Conservation (phyloP, 2,329 filamentous ascomycete genomes). For the Whalleya microplaca region DNA sequence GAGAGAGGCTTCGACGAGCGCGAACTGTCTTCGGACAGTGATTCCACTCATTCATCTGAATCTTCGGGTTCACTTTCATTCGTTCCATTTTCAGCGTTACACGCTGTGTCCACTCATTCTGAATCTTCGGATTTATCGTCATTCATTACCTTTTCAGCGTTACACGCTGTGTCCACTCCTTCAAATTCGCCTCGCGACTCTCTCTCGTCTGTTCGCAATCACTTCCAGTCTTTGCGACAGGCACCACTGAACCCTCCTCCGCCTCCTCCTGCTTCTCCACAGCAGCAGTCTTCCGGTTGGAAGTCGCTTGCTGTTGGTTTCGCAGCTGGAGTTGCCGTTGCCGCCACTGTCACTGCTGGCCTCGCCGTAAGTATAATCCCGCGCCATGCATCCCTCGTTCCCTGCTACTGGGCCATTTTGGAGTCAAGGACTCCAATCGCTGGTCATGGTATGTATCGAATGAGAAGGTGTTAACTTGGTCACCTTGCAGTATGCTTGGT, state of each 20-base stretch:
- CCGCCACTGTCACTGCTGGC: constrained; percentile 19
- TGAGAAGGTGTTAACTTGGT: background rate
- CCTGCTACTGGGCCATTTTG: background rate
- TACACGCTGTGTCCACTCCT: background rate
- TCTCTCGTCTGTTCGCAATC: background rate
- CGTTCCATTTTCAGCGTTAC: background rate
- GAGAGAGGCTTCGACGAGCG: background rate
- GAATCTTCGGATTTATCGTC: background rate
- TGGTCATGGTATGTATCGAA: background rate
- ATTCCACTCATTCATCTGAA: background rate
- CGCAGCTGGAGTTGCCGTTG: constrained; percentile 17
- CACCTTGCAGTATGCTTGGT: constrained; percentile 12
- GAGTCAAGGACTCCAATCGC: too few relatives aligned
- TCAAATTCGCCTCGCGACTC: background rate
- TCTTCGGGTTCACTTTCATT: background rate
- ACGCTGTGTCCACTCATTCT: background rate
- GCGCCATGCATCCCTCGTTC: too few relatives aligned
- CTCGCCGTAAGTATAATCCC: constrained; percentile 4
- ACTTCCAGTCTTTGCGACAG: background rate
- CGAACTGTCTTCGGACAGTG: background rate
- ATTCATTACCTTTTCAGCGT: background rate
- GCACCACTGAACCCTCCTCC: background rate
- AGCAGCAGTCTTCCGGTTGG: constrained; percentile 17
- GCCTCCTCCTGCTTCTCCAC: background rate
- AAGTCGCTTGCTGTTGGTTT: constrained; percentile 24